Base-by-base conservation (phyloP, 2,329 filamentous ascomycete species). In the Penicillium vulpinum region DNA sequence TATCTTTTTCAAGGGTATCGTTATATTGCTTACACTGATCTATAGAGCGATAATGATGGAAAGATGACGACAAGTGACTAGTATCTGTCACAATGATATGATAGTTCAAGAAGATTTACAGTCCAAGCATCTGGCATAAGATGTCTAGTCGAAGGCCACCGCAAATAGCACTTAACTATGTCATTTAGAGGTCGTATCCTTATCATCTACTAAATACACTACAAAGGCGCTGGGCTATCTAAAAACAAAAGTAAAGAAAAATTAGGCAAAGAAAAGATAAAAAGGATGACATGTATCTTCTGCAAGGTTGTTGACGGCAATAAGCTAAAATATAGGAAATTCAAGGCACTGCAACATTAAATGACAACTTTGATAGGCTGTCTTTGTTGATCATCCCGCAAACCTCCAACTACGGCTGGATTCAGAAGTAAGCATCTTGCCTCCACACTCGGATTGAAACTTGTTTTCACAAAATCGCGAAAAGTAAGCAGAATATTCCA, bases 361-460 rank as follows among this genome's bases (percentile, higher is more conserved):
- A 61, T 60, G 22, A 59, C 39, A 7, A 65, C 53, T 31, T 46
- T 57, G 39, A 64, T 26, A 1, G 61, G 59, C 38, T 53, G 46
- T 22, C 50, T 63, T 1, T 57, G 51, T 47, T 66, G 57, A 47
- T 61, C 26, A 57, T 68, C 64, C 21, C 58, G 49, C 16, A 65
- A 45, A 1, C 62, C 64, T 21, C 51, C 60, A 49, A 62, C 52
- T 2, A 64, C 62, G 5, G 63, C 38, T 5, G 64, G 15, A 45
- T 63, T 67, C 8, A 69, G 60, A 39, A 69, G 62, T 45, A 63
- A 45, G 45, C 59, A 66, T 46, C 61, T 66, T 33, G 61, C 58
- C 50, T 68, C 65, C 28, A 59, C 50, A 2, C 39, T 11, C 9
- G 55, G 54, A 3, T 15, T 16, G 5, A 62, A 18, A 41, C 18